Base-by-base conservation (phyloP, 805 yeast genomes). In the Starmerella bacillaris region DNA sequence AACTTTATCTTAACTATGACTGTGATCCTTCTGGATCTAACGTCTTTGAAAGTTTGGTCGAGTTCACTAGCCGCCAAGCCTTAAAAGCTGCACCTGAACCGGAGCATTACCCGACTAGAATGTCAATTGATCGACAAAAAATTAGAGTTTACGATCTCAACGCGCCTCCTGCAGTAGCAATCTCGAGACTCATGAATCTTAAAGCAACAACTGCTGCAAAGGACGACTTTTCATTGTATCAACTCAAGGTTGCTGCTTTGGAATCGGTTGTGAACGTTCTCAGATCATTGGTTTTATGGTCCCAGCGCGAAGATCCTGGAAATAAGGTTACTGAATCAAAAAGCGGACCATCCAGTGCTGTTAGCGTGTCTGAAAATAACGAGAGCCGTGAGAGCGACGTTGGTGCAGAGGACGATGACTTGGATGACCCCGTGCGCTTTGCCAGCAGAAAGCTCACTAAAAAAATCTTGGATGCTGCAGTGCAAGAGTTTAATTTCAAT, bases 1-100 rank as follows among this genome's bases (percentile, higher is more conserved):
- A 89, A 58, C 72, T 89, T 39, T 89, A 86, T 52, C 65, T 89
- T 49, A 89, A 89, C 56, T 92, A 89, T 55, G 99, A 89, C 56
- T 89, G 99, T 61, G 94, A 83, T 53, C 61, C 72, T 21, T 58
- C 68, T 2, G 62, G 66, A 15, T 68, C 74, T 65, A 89, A 89
- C 53, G 64, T 84, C 33, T 80, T 84, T 56, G 98, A 89, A 56
- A 64, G 72, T 34, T 63, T 83, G 29, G 70, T 83, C 35, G 84
- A 82, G 44, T 74, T 77, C 45, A 63, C 89, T 44, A 77, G 82
- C 49, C 39, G 74, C 61, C 53, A 64, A 65, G 74, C 94, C 0
- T 59, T 79, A 24, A 64, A 75, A 0, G 66, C 82, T 39, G 75
- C 78, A 4, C 82, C 73, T 5, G 72, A 77, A 15, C 69, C 93